Evolutionary conservation across 345 rosid species (phyloP), one percentile per base, ranked within the genome.

Genomic region (Pistacia atlantica): DNA sequence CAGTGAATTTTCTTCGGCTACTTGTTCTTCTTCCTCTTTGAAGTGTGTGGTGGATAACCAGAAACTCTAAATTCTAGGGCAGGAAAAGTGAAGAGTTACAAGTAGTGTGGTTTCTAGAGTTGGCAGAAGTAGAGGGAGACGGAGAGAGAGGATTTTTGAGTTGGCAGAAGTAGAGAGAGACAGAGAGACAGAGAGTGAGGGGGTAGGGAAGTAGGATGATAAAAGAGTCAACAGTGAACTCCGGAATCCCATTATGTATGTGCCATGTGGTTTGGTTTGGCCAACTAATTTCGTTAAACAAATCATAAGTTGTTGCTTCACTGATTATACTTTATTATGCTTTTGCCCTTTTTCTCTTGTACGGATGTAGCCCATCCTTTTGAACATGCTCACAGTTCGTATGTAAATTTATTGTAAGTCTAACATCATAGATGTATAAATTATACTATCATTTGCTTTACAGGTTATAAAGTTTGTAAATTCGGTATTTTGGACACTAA

Each of bases 221-320:
- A 13, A 73, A 4, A 2, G 45, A 46, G 49, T 73, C 67, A 72
- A 69, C 68, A 69, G 13, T 2, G 17, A 42, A 37, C 62, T 12
- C 20, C 9, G 49, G 77, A 60, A 66, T 73, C 77, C 61, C 46
- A 4, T 37, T 49, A 20, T 61, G 55, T 8, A 33, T 20, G 33
- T 22, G 25, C 25, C 25, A 25, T 25, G 25, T 25, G 25, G 25
- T 1, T 25, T 25, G 69, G 71, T 71, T 67, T 58, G 69, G 81
- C 78, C 81, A 79, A 67, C 78, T 38, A 74, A 74, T 79, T 76
- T 13, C 31, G 56, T 8, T 4, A 42, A 35, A 58, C 51, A 46
- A 14, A 8, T 17, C 25, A 8, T 37, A 16, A 38, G 61, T 54
- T 4, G 61, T 18, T 38, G 1, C 11, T 31, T 31, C 33, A 31